Base-by-base conservation (phyloP, 352 stramenopile species). In the Phytopythium mirpurense region DNA sequence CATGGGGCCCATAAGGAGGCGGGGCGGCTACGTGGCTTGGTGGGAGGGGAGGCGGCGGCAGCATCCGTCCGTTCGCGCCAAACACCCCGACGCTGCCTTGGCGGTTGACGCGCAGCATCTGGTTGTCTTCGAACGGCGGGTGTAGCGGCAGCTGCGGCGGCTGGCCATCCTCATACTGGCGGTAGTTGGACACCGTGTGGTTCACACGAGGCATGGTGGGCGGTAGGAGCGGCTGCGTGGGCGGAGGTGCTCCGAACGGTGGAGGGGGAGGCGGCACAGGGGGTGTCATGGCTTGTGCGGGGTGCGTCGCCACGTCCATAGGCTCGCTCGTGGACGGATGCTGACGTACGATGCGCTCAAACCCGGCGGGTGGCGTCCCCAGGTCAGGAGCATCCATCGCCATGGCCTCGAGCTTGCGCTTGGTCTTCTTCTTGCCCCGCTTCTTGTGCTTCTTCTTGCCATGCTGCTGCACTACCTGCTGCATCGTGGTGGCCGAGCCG, bases 71-170 rank as follows among this genome's bases (percentile, higher is more conserved):
- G 2, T 56, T 63, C n/a, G 55, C 57, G 42, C 59, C 46, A 42
- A 86, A 68, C 62, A 82, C 81, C 51, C 86, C 67, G 48, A 86
- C 70, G 41, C 54, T 63, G 31, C 77, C 78, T 61, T 86, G 76
- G 14, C 78, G 70, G 51, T 86, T 85, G 31, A 92, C 75, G 3
- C 82, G 78, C n/a, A 92, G 32, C 54, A 90, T 88, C 23, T 79
- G 69, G 19, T 83, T 85, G 32, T 87, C 68, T 32, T 56, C 52
- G 43, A 70, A 86, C 8, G 56, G 42, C 23, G 43, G 62, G 26
- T 51, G 56, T 27, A 50, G 51, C 44, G 43, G n/a, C 19, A 31
- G 38, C 43, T 37, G 32, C 35, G 14, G 24, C 18, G 23, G 41
- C 4, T 15, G 24, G 7, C 2, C 0, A 8, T 29, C 16, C 5